These are phyloP conservation scores for Acanthamoeba healyi DNA, from an alignment of 208 protist genomes.

Conservation along the genomic window DNA sequence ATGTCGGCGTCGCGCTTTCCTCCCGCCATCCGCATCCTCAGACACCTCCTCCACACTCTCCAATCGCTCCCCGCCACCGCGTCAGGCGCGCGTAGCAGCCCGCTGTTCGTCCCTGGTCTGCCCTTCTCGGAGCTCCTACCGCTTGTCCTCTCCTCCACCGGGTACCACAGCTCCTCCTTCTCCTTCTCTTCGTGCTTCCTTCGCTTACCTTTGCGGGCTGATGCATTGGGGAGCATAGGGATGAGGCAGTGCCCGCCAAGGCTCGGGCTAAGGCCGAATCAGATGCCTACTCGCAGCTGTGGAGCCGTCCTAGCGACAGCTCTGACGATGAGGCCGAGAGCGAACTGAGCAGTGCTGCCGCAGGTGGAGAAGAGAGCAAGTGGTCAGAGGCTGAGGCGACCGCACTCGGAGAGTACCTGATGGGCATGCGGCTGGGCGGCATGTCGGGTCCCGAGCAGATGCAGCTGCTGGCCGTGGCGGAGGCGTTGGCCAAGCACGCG, in stretches of 20 bases:
- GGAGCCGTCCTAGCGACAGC: background rate
- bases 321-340: background rate
- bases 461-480: constrained; percentile 76
- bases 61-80: background rate
- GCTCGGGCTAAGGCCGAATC: too few relatives aligned
- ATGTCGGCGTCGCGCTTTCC: background rate
- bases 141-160: background rate
- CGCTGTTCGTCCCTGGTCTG: background rate
- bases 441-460: constrained; percentile 72
- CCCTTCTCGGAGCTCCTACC: background rate
- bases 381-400: constrained; percentile 36
- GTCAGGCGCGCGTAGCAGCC: background rate
- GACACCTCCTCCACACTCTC: constrained; percentile 29
- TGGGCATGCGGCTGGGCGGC: background rate
- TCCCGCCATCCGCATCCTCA: constrained; percentile 17
- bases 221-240: background rate
- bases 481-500: constrained; percentile 65
- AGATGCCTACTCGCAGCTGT: background rate
- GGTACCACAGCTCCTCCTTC: background rate
- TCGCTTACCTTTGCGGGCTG: background rate
- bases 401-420: constrained; percentile 72
- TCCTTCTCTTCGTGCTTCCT: background rate
- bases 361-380: background rate
- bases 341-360: background rate
- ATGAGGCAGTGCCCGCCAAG: background rate